phyloP scores from a whole-genome alignment of 2,329 filamentous ascomycete species.

The Ascosphaera aggregata region DNA sequence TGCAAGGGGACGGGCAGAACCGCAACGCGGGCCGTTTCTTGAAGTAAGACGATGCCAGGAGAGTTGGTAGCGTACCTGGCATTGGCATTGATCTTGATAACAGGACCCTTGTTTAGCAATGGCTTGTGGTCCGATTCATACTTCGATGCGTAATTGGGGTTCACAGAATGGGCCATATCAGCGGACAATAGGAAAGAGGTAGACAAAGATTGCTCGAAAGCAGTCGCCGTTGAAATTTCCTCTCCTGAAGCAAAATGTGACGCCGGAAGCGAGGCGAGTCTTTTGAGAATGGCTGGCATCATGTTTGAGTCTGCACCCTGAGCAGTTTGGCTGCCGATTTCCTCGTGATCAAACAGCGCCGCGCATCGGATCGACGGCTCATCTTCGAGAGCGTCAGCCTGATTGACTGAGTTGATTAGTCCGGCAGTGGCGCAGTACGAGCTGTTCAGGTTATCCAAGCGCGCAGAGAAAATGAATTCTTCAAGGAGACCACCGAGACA shows the following conservation, averaged over 20 bases:
- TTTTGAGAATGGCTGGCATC: conserved; percentile 64
- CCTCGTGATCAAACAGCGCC: conserved; percentile 91
- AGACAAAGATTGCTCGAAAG: conserved; percentile 79
- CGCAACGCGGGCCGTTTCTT: conserved; percentile 49
- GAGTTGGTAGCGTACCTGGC: conserved; percentile 93
- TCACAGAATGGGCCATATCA: conserved; percentile 92
- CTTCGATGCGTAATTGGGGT: conserved; percentile 84
- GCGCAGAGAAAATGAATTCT: conserved; percentile 89
- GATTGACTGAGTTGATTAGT: conserved; percentile 53
- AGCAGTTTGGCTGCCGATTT: conserved; percentile 78
- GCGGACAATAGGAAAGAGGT: conserved; percentile 87
- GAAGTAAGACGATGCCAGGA: conserved; percentile 75
- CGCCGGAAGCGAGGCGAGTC: conserved; percentile 57
- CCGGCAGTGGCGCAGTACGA: conserved; percentile 79
- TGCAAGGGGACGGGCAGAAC: conserved; percentile 57
- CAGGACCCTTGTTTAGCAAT: conserved; percentile 86
- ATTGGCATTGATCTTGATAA: conserved; percentile 97
- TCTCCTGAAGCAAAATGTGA: conserved; percentile 30
- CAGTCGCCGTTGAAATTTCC: conserved; percentile 45
- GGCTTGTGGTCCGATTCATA: conserved; percentile 82
- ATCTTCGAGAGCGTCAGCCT: conserved; percentile 40
- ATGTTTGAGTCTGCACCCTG: conserved; percentile 89
- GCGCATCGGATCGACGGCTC: conserved; percentile 75
- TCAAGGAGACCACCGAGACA: conserved; percentile 75
- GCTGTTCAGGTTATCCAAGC: conserved; percentile 90